A percentile compares a stretch with the other conserved stretches of the same genome.
phyloP scores from a whole-genome alignment of 2,329 filamentous ascomycete genomes.

The Magnaporthiopsis incrustans region DNA sequence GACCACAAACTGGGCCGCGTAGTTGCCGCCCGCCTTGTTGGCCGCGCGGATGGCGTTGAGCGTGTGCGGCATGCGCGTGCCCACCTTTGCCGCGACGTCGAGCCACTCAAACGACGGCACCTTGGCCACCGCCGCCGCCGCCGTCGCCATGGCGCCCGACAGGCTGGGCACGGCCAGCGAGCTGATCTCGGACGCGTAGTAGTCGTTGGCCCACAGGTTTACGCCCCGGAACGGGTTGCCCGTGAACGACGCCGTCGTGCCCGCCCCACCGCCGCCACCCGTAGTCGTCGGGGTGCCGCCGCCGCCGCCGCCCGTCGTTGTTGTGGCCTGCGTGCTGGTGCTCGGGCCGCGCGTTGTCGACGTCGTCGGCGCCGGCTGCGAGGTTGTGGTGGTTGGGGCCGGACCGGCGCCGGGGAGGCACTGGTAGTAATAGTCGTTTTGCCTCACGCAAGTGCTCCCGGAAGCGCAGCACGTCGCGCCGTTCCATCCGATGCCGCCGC shows the following conservation, averaged over 20 bases:
- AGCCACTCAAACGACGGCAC: slow-evolving; percentile 47
- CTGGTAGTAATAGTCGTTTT: slow-evolving; percentile 28
- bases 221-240: slow-evolving; percentile 49
- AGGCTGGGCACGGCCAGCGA: slow-evolving; percentile 54
- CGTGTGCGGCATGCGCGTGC: slow-evolving; percentile 31
- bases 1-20: slow-evolving; percentile 43
- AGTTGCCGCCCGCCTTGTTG: slow-evolving; percentile 28
- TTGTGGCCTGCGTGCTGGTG: slow-evolving; percentile 65
- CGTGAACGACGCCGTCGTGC: slow-evolving; percentile 55
- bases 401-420: slow-evolving; percentile 33
- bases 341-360: slow-evolving; percentile 50
- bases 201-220: slow-evolving; percentile 43
- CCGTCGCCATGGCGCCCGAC: slow-evolving; percentile 44
- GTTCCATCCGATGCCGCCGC: slow-evolving; percentile 24
- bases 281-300: slow-evolving; percentile 1
- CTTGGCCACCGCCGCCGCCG: slow-evolving; percentile 41
- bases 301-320: not conserved
- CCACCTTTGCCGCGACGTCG: slow-evolving; percentile 23
- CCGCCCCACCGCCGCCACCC: slow-evolving; percentile 44
- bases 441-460: slow-evolving; percentile 20
- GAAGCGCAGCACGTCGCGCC: slow-evolving; percentile 23
- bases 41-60: slow-evolving; percentile 30
- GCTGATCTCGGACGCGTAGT: slow-evolving; percentile 47
- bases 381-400: slow-evolving; percentile 43
- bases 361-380: slow-evolving; percentile 55